Percentiles rank a stretch among this genome's conserved stretches.
These are phyloP conservation scores for Hemileccinum impolitum DNA, from an alignment of 768 basidiomycete species.

Conservation along the genomic window DNA sequence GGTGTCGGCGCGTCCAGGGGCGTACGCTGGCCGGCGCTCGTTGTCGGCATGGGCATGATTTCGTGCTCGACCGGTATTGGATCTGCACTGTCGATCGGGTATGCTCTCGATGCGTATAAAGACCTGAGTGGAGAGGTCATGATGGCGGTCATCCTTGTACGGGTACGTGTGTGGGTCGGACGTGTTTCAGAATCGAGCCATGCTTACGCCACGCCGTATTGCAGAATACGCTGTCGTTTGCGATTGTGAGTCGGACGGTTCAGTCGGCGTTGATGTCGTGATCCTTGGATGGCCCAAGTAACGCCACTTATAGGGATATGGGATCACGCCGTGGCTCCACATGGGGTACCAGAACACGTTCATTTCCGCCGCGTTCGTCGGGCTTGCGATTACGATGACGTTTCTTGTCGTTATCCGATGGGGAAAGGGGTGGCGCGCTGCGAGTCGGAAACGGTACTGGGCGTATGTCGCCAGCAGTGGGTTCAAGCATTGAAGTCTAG, in stretches of 20 bases:
- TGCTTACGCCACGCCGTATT: background rate
- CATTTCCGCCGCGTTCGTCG: constrained; percentile 17
- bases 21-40: constrained; percentile 13
- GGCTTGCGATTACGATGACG: constrained; percentile 19
- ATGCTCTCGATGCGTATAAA: constrained; percentile 20
- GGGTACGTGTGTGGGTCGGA: constrained; percentile 6
- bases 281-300: no score
- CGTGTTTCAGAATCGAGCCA: no score
- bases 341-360: constrained; percentile 19
- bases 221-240: constrained; percentile 19
- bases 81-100: constrained; percentile 16
- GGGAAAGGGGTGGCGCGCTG: constrained; percentile 16
- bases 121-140: constrained; percentile 19
- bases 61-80: constrained; percentile 21
- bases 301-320: constrained; percentile 13
- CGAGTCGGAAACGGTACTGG: constrained; percentile 16
- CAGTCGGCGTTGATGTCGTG: no score
- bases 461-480: constrained; percentile 16
- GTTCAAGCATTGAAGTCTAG: constrained; percentile 7
- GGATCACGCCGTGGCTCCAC: constrained; percentile 20
- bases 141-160: constrained; percentile 21
- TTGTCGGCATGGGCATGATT: constrained; percentile 21
- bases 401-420: constrained; percentile 15
- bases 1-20: constrained; percentile 18
- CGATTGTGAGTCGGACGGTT: constrained; percentile 1